These are phyloP conservation scores for Clathrus columnatus DNA, from an alignment of 768 basidiomycete species.

Conservation along the genomic window DNA sequence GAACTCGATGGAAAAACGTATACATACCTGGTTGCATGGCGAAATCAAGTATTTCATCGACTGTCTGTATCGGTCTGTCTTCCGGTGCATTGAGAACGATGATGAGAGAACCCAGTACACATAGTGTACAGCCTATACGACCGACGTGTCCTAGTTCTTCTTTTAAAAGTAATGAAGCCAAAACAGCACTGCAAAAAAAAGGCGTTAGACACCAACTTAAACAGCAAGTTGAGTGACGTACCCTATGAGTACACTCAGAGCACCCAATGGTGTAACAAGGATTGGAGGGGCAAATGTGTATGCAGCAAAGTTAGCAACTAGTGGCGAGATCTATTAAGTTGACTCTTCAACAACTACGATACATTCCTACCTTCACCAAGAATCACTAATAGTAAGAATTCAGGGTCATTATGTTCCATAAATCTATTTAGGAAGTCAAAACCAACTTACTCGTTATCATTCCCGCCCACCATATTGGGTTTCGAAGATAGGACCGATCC, in stretches of 20 bases:
- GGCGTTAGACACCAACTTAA: slow-evolving; percentile 7
- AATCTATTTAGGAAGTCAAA: neutral
- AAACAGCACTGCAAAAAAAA: slow-evolving; percentile 61
- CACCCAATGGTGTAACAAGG: slow-evolving; percentile 96
- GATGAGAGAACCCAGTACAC: slow-evolving; percentile 80
- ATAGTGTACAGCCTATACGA: slow-evolving; percentile 75
- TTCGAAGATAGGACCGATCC: slow-evolving; percentile 76
- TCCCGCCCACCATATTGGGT: slow-evolving; percentile 96
- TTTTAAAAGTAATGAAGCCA: slow-evolving; percentile 86
- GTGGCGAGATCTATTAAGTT: neutral
- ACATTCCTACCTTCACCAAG: slow-evolving; percentile 71
- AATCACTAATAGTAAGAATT: slow-evolving; percentile 53
- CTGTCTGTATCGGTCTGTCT: slow-evolving; percentile 86
- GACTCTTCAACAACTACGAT: neutral
- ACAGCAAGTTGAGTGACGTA: slow-evolving; percentile 28
- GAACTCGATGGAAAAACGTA: neutral
- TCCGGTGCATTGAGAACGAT: slow-evolving; percentile 96
- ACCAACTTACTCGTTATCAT: slow-evolving; percentile 74
- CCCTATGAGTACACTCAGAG: slow-evolving; percentile 94
- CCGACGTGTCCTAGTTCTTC: slow-evolving; percentile 95
- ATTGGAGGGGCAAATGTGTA: slow-evolving; percentile 98
- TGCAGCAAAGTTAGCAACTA: slow-evolving; percentile 74
- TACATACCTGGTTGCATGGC: slow-evolving; percentile 84
- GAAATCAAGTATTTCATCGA: slow-evolving; percentile 87
- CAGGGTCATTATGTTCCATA: slow-evolving; percentile 7